Percentiles rank a stretch among this genome's conserved stretches.
phyloP scores from a whole-genome alignment of 805 yeast species.

The Myxozyma geophila region DNA sequence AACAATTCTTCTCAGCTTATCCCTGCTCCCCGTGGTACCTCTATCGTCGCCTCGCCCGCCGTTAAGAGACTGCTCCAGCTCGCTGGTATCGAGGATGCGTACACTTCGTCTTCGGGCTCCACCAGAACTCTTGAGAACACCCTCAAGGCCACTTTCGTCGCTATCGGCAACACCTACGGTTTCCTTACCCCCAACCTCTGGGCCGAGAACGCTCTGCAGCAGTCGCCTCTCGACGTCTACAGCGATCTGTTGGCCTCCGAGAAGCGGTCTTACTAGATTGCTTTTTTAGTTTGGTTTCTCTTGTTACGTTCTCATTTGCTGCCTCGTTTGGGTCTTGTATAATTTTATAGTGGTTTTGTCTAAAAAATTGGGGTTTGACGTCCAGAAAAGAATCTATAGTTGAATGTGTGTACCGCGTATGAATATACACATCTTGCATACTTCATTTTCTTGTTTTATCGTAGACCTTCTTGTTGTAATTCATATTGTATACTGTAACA shows the following conservation, averaged over 20 bases:
- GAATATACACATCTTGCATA: not conserved
- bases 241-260: slow-evolving; percentile 41
- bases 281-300: not conserved
- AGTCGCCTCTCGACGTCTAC: slow-evolving; percentile 94
- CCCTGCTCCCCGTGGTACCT: slow-evolving; percentile 99
- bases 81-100: slow-evolving; percentile 99
- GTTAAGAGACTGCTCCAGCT: slow-evolving; percentile 98
- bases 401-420: not conserved
- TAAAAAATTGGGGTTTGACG: slow-evolving; percentile 16
- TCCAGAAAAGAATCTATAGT: slow-evolving; percentile 1
- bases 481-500: not conserved
- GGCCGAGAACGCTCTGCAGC: slow-evolving; percentile 80
- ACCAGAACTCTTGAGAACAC: slow-evolving; percentile 99
- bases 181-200: slow-evolving; percentile 99
- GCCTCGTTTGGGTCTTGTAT: slow-evolving; percentile 14
- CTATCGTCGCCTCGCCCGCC: slow-evolving; percentile 99
- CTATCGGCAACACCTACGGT: slow-evolving; percentile 98
- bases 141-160: slow-evolving; percentile 98
- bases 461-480: not conserved
- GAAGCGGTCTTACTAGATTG: slow-evolving; percentile 35
- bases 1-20: slow-evolving; percentile 55
- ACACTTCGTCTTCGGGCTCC: slow-evolving; percentile 98
- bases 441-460: not conserved
- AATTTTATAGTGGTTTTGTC: slow-evolving; percentile 11
- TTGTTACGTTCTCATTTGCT: slow-evolving; percentile 2